phyloP scores from a whole-genome alignment of 768 basidiomycete species.

The Sistotremastrum suecicum region DNA sequence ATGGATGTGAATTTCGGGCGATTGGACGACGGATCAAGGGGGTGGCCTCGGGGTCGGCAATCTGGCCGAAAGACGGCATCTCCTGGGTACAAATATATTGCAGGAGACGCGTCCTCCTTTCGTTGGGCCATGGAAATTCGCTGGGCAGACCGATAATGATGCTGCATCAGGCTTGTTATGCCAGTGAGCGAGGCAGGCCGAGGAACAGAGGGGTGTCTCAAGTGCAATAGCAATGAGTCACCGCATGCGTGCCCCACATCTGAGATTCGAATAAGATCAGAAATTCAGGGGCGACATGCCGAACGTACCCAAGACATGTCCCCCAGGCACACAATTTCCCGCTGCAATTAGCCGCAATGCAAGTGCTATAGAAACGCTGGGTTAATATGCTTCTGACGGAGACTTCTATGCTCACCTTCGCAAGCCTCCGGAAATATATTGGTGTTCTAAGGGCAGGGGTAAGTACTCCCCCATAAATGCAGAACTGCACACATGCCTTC shows the following conservation, averaged over 20 bases:
- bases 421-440: constrained; percentile 42
- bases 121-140: constrained; percentile 18
- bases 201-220: constrained; percentile 30
- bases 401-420: constrained; percentile 26
- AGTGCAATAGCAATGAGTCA: constrained; percentile 45
- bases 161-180: constrained; percentile 39
- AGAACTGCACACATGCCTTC: constrained; percentile 28
- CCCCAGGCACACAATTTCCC: constrained; percentile 25
- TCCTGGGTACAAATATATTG: constrained; percentile 18
- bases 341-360: constrained; percentile 35
- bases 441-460: constrained; percentile 24
- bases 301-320: constrained; percentile 37
- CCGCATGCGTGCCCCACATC: constrained; percentile 61
- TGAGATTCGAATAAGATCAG: constrained; percentile 12
- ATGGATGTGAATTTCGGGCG: constrained; percentile 29
- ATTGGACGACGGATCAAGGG: constrained; percentile 24
- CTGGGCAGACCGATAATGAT: constrained; percentile 30
- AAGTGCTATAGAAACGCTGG: constrained; percentile 21
- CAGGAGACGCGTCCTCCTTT: constrained; percentile 1
- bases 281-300: neutral
- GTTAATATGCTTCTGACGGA: neutral
- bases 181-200: constrained; percentile 36
- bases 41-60: constrained; percentile 19
- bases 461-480: neutral
- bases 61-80: constrained; percentile 34